Conservation (phyloP, 768 basidiomycete species). For the Lyophyllum shimeji region DNA sequence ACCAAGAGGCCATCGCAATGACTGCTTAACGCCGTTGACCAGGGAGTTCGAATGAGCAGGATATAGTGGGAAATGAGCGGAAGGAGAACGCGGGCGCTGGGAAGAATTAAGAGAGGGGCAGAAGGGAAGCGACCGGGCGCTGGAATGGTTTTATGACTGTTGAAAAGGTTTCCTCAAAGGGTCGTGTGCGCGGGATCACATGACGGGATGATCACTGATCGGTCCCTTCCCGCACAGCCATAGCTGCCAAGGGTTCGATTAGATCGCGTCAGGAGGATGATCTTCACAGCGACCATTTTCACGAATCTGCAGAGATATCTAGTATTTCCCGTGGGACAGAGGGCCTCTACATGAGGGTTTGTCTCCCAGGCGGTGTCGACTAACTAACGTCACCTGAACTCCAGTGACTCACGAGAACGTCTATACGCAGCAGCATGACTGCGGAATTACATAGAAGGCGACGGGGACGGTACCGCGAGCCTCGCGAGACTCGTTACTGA, state of each 20-base stretch:
- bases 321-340: no score
- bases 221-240: not conserved
- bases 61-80: not conserved
- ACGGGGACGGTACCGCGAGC: no score
- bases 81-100: not conserved
- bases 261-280: not conserved
- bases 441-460: no score
- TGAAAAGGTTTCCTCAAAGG: not conserved
- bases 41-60: not conserved
- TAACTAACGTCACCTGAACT: not conserved
- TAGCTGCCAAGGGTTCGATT: not conserved
- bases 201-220: not conserved
- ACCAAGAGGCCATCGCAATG: conserved; percentile 13
- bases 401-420: no score
- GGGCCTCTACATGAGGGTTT: not conserved
- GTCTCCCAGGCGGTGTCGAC: not conserved
- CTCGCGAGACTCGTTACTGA: not conserved
- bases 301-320: no score
- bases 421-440: no score
- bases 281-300: no score
- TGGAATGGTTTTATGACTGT: not conserved
- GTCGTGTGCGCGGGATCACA: not conserved
- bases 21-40: not conserved
- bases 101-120: not conserved
- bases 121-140: not conserved